Evolutionary conservation across 257 asterid genomes (phyloP).

Genomic region (Parsonsia alboflavescens): DNA sequence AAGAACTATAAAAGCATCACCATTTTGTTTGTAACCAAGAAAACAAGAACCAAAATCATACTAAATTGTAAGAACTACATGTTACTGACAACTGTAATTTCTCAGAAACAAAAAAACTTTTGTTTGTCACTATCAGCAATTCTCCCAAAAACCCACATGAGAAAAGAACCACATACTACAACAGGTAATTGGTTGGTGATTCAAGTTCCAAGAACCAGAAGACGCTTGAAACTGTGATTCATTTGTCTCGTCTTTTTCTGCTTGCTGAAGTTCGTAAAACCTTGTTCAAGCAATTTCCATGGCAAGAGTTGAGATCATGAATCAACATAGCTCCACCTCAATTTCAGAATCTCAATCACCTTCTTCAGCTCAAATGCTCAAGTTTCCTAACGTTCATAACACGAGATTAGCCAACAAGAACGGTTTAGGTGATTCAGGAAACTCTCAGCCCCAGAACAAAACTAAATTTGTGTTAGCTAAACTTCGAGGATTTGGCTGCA

Average conservation of each 20-base stretch:
- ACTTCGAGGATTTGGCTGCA: conserved; percentile 47
- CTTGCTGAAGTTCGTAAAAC: background rate
- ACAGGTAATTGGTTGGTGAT: background rate
- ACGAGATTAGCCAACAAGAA: conserved; percentile 5
- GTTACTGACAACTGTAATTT: conserved; percentile 15
- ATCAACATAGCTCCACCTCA: background rate
- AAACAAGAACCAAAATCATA: conserved; percentile 5
- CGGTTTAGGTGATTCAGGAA: conserved; percentile 25
- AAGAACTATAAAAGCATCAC: conserved; percentile 11
- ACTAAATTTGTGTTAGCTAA: conserved; percentile 23
- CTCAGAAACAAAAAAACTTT: background rate
- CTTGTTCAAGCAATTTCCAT: conserved; percentile 6
- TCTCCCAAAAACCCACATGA: background rate
- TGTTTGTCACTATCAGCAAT: background rate
- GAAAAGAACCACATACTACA: background rate
- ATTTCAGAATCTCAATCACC: background rate
- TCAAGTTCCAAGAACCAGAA: conserved; percentile 8
- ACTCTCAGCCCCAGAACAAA: conserved; percentile 23
- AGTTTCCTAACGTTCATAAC: background rate
- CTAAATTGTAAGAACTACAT: background rate
- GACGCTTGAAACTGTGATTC: background rate
- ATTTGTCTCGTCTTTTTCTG: background rate
- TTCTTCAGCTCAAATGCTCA: background rate
- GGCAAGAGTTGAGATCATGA: conserved; percentile 8
- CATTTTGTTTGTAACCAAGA: conserved; percentile 14